Base-by-base conservation (phyloP, 768 basidiomycete genomes). In the Tulasnella sp. region DNA sequence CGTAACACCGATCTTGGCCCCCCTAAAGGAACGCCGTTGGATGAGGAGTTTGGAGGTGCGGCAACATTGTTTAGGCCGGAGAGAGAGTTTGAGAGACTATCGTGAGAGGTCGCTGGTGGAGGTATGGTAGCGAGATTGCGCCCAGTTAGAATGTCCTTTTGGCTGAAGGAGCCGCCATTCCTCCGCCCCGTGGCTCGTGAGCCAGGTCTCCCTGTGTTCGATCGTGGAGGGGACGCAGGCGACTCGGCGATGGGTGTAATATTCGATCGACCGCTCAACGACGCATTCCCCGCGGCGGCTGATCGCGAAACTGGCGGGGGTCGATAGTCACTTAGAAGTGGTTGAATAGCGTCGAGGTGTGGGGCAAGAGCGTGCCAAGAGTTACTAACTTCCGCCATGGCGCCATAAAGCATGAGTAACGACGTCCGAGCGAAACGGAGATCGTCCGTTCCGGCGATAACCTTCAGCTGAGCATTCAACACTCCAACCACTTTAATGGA, bases 131-230 rank as follows among this genome's bases (percentile, higher is more conserved):
- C 68, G 58, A 73, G 66, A 52, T 80, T 75, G 70, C 84, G 89
- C 42, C 92, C 92, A 52, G 88, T 82, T 67, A 94, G 85, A 4
- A 94, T 86, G 68, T 96, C 92, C 67, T 90, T 87, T 24, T 78
- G 83, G 62, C 92, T 94, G 73, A 94, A 97, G 2, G 92, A 94
- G n/a, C 92, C 92, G 4, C 88, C 92, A 69, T 94, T 87, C 38
- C 92, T 77, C 45, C 92, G 77, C 22, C 80, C 77, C 50, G 78
- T 83, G 25, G 81, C 81, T 24, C 46, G 48, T 24, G 19, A 29
- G 22, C 30, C 30, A 25, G 48, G 19, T 21, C 46, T 48, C 7
- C 46, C 46, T 5, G 7, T 15, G n/a, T n/a, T 48, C 24, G 29
- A 53, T 49, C 71, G 72, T 49, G 68, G 65, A 30, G 69, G 66